Evolutionary conservation across 129 eudicot genomes (phyloP), one percentile per base, ranked within the genome.

Genomic region (Gnaphalium uliginosum): DNA sequence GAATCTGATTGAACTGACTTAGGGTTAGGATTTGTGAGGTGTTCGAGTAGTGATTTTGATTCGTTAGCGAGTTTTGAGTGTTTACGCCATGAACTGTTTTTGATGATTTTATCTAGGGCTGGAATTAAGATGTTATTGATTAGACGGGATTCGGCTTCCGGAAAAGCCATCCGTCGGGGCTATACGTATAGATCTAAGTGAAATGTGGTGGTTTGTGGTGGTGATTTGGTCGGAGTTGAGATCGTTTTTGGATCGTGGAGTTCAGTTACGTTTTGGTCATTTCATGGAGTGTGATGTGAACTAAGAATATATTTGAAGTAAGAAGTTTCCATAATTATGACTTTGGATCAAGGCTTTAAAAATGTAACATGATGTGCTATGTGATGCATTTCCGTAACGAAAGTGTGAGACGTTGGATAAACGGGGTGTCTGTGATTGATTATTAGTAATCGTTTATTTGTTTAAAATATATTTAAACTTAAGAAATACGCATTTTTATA

Each of bases 41-140:
- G 85, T 25, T 90, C 91, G 82, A 88, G 85, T 37, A 88, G 83
- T 29, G 96, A 88, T 84, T 93, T 93, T 78, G 85, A 88, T 85
- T 90, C 87, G 10, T 89, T 77, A 63, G 75, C 85, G 74, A 90
- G 96, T 76, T 90, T 93, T 4, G 96, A 82, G 86, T 93, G 85
- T 75, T 93, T 93, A 23, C 98, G 92, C 97, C 97, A 93, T 0
- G 98, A 93, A 29, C 88, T 96, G 76, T 88, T 90, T 61, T 88
- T 93, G 77, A 86, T 86, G 74, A 93, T 93, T 83, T 93, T 93
- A 48, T 93, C 96, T 22, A 93, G 85, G 67, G 96, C 82, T 30
- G 97, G 98, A 75, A 83, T 19, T 25, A 93, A 80, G 67, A 87
- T 84, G 57, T 76, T 80, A 75, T 78, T 69, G 61, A 79, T 26